phyloP scores from a whole-genome alignment of 805 yeast genomes.

The Ogataea polymorpha region DNA sequence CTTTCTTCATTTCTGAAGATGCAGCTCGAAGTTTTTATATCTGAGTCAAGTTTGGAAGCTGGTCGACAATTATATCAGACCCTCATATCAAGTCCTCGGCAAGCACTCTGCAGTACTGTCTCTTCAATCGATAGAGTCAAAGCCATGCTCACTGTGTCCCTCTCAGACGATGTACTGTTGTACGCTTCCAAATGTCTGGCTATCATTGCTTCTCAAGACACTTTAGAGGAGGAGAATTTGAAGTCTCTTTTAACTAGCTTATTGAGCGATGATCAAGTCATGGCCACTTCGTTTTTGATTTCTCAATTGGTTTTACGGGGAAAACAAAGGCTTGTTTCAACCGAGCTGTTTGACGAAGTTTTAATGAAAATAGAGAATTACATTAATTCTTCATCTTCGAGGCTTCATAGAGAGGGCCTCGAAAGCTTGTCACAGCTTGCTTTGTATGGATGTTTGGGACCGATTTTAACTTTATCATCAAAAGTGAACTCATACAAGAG shows the following conservation, averaged over 20 bases:
- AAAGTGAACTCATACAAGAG: slow-evolving; percentile 22
- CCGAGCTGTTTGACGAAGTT: slow-evolving; percentile 7
- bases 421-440: slow-evolving; percentile 44
- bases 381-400: slow-evolving; percentile 19
- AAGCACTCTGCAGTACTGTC: slow-evolving; percentile 16
- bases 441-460: slow-evolving; percentile 45
- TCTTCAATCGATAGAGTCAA: slow-evolving; percentile 14
- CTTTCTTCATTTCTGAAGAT: slow-evolving; percentile 15
- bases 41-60: background rate
- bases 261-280: slow-evolving; percentile 11
- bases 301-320: slow-evolving; percentile 43
- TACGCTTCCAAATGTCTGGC: slow-evolving; percentile 28
- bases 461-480: slow-evolving; percentile 21
- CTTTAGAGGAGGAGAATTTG: slow-evolving; percentile 15
- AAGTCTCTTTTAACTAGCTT: slow-evolving; percentile 6
- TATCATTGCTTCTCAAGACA: slow-evolving; percentile 38
- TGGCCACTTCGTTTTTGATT: slow-evolving; percentile 42
- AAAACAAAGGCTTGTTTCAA: slow-evolving; percentile 22
- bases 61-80: slow-evolving; percentile 21
- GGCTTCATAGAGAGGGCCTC: slow-evolving; percentile 29
- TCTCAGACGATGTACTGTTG: slow-evolving; percentile 25
- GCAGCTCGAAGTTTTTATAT: slow-evolving; percentile 6
- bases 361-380: slow-evolving; percentile 24
- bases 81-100: slow-evolving; percentile 24
- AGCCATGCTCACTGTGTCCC: slow-evolving; percentile 14